These are phyloP conservation scores for Nakataea oryzae DNA, from an alignment of 2,329 filamentous ascomycete species.

Conservation along the genomic window DNA sequence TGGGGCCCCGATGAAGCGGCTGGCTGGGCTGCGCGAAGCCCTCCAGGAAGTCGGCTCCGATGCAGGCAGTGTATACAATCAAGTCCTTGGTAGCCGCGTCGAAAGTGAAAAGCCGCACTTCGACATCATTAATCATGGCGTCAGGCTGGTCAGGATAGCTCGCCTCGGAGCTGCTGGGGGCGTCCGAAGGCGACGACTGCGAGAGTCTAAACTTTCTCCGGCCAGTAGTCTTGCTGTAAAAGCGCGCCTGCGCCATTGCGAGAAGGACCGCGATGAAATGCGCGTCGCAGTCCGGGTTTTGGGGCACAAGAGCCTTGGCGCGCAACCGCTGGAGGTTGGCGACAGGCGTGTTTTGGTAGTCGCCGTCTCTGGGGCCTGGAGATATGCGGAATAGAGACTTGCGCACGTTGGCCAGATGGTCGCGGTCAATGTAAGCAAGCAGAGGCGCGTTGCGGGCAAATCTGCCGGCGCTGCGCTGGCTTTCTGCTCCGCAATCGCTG, in stretches of 20 bases:
- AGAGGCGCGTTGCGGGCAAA: constrained; percentile 16
- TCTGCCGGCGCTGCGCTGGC: constrained; percentile 11
- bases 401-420: constrained; percentile 33
- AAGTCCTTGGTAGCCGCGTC: constrained; percentile 37
- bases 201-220: not conserved
- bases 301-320: constrained; percentile 34
- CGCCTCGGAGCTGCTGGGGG: not conserved
- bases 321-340: constrained; percentile 34
- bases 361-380: constrained; percentile 24
- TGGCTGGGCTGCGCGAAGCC: constrained; percentile 38
- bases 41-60: constrained; percentile 36
- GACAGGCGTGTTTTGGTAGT: constrained; percentile 33
- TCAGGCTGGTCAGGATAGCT: constrained; percentile 2
- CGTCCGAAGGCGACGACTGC: not conserved
- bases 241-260: constrained; percentile 45
- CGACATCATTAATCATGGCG: constrained; percentile 32
- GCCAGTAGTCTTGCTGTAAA: constrained; percentile 25
- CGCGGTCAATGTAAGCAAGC: constrained; percentile 37
- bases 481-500: constrained; percentile 8
- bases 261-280: constrained; percentile 42
- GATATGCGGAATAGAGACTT: constrained; percentile 34
- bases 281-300: constrained; percentile 38
- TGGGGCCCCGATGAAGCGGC: constrained; percentile 11
- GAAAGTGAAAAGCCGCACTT: constrained; percentile 39
- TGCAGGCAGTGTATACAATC: constrained; percentile 39